A percentile compares a stretch with the other conserved stretches of the same genome.
These are phyloP conservation scores for Ganoderma resinaceum DNA, from an alignment of 1,284 basidiomycete species.

Conservation along the genomic window DNA sequence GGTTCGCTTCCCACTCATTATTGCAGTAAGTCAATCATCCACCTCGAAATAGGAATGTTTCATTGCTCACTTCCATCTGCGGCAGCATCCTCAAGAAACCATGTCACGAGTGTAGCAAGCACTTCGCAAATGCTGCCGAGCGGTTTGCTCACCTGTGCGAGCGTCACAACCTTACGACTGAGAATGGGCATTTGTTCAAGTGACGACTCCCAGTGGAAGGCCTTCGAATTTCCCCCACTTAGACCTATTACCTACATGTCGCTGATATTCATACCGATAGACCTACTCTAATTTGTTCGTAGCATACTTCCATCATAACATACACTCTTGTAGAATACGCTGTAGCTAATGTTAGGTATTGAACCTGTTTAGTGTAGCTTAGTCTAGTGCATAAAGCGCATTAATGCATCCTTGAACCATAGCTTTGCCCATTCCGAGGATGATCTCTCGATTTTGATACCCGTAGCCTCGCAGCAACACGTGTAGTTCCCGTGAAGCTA, in stretches of 20 bases:
- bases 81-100: neutral
- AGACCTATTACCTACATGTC: neutral
- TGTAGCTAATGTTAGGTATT: neutral
- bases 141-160: slow-evolving; percentile 17
- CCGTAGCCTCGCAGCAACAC: neutral
- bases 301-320: slow-evolving; percentile 3
- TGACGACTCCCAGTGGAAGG: neutral
- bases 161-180: slow-evolving; percentile 12
- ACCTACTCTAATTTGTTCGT: neutral
- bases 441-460: neutral
- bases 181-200: slow-evolving; percentile 11
- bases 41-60: neutral
- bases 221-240: neutral
- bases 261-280: neutral
- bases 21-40: slow-evolving; percentile 15
- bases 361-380: slow-evolving; percentile 7
- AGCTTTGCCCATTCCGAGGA: neutral
- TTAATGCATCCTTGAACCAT: slow-evolving; percentile 3
- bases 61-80: neutral
- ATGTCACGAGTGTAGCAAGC: slow-evolving; percentile 8
- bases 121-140: slow-evolving; percentile 1
- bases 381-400: slow-evolving; percentile 4
- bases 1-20: slow-evolving; percentile 9
- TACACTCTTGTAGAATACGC: slow-evolving; percentile 1
- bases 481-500: slow-evolving; percentile 1